Percentiles rank a stretch among this genome's conserved stretches.
Conservation (phyloP, 2,329 filamentous ascomycete genomes). For the Simplicillium aogashimaense region DNA sequence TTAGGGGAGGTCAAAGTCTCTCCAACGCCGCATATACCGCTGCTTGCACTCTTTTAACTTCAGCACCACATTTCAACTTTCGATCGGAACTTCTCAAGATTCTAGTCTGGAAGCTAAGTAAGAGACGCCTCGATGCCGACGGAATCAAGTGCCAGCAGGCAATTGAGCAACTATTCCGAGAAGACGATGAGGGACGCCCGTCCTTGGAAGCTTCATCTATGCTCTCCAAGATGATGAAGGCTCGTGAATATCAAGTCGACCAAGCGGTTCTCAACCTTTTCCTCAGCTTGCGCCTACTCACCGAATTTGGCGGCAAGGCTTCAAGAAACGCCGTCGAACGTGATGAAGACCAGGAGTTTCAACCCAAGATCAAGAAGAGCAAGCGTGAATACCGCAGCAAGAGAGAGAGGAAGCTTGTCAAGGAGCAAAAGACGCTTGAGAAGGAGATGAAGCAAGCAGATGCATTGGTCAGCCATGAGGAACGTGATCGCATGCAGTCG, state of each 20-base stretch:
- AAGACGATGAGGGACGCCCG: conserved; percentile 83
- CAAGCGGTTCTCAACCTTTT: conserved; percentile 86
- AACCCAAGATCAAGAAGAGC: conserved; percentile 54
- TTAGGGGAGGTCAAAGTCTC: conserved; percentile 37
- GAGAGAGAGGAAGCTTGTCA: conserved; percentile 68
- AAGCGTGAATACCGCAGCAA: conserved; percentile 87
- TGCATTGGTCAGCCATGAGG: conserved; percentile 82
- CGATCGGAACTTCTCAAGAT: conserved; percentile 80
- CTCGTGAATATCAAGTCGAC: conserved; percentile 70
- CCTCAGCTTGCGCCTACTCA: conserved; percentile 76
- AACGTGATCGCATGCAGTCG: conserved; percentile 85
- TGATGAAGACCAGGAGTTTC: conserved; percentile 11
- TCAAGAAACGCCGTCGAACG: conserved; percentile 67
- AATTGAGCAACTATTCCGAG: conserved; percentile 69
- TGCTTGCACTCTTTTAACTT: conserved; percentile 67
- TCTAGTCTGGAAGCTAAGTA: conserved; percentile 72
- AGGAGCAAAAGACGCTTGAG: conserved; percentile 78
- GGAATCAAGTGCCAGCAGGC: conserved; percentile 70
- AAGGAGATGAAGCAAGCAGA: conserved; percentile 93
- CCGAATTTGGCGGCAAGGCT: conserved; percentile 77
- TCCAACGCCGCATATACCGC: conserved; percentile 75
- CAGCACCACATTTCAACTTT: conserved; percentile 96
- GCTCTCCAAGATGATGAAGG: conserved; percentile 91
- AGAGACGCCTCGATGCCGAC: conserved; percentile 59
- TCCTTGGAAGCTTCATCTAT: conserved; percentile 79